phyloP scores from a whole-genome alignment of 2,329 filamentous ascomycete species.

The Seiridium unicorne region DNA sequence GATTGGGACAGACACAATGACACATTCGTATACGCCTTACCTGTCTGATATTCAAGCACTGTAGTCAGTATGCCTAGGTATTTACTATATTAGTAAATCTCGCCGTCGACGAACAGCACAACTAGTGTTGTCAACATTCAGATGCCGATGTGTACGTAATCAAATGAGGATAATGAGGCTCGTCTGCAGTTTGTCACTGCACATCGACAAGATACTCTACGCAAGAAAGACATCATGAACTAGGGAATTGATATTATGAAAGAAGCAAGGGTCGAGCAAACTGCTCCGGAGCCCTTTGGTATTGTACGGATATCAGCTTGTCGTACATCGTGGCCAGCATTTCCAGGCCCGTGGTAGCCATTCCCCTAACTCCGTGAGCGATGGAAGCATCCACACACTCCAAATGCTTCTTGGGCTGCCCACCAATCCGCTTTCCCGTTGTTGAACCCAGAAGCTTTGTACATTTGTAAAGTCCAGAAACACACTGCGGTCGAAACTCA shows the following conservation, averaged over 20 bases:
- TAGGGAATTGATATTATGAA: not conserved
- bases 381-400: slow-evolving; percentile 7
- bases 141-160: not conserved
- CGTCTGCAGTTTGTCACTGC: too few species aligned
- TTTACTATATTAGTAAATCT: too few species aligned
- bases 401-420: not conserved
- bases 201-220: too few species aligned
- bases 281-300: not conserved
- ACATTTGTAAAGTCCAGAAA: not conserved
- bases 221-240: too few species aligned
- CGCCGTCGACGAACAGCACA: too few species aligned
- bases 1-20: too few species aligned
- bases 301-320: not conserved
- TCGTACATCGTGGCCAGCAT: not conserved
- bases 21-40: too few species aligned
- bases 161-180: too few species aligned
- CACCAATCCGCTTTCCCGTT: not conserved
- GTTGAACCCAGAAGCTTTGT: not conserved
- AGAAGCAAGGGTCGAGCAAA: not conserved
- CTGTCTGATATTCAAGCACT: too few species aligned
- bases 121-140: too few species aligned
- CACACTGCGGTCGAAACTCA: not conserved
- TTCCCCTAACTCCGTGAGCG: slow-evolving; percentile 5
- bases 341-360: not conserved
- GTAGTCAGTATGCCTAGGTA: too few species aligned